Evolutionary conservation across 306 rosid species (phyloP), one percentile per base, ranked within the genome.

Genomic region (Dryas alaskensis): DNA sequence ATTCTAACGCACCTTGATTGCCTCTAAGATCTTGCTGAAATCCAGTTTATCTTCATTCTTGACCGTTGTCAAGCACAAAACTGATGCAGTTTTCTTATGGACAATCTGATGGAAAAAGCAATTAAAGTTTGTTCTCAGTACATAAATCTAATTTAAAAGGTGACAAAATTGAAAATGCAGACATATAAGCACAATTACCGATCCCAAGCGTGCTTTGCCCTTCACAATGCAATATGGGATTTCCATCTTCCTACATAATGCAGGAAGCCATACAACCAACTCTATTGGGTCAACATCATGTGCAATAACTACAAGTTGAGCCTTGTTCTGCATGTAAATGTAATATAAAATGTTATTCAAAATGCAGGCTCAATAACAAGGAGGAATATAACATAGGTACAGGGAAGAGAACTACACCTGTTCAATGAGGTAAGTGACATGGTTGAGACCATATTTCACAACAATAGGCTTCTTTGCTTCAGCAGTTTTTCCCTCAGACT

Each of bases 211-310:
- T 1, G 97, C 85, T 81, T 88, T 91, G n/a, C 97, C 97, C 82
- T 88, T 91, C 47, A 91, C 97, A 13, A 91, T 91, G 89, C 97
- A 91, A 80, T 91, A 88, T 0, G 97, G 97, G 47, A 91, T 89
- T 73, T 91, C 97, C 97, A 91, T 91, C 76, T 91, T 91, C 81
- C 97, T 85, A 77, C 97, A 91, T 79, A 91, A 74, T 0, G 97
- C 89, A 4, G 97, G 97, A 63, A 91, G 92, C 97, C 97, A 91
- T 17, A 88, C 94, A 70, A 91, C 97, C 86, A 91, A 71, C 79
- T 91, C 92, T 4, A 88, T 91, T 1, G 97, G 97, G 60, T 91
- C 92, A 0, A 91, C 97, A 65, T 91, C 97, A 37, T 91, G 97
- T 17, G 97, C 97, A 53, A 91, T 91, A 60, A 91, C 90, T 7